Evolutionary conservation across 306 rosid species (phyloP), one percentile per base, ranked within the genome.

Genomic region (Quillaja saponaria): DNA sequence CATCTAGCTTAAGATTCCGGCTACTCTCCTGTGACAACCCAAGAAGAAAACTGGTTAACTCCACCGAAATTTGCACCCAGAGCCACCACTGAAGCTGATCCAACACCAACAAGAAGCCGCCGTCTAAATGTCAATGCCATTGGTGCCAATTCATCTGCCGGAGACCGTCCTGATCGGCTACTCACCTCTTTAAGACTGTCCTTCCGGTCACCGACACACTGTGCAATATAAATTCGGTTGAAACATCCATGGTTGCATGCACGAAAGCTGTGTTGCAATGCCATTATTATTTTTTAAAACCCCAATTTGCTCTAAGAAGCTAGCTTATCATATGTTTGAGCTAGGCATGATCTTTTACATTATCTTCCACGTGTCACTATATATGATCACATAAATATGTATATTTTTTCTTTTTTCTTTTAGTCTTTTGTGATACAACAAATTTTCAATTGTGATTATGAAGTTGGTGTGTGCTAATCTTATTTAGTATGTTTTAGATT

Each of bases 31-130:
- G 99, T 8, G 80, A 78, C 48, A 89, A 66, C 18, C 91, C 86
- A 0, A 89, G 87, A 25, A 92, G 82, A 71, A 83, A 84, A 63
- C 87, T 86, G 2, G 96, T 84, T n/a, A 40, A 84, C 60, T 55
- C 96, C 98, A 2, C 77, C 74, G 50, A 92, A 92, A 77, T 89
- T 69, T 21, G 99, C 96, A 18, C 94, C 99, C 46, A 92, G 39
- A 13, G 90, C 91, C 38, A 92, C 95, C 39, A 85, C 61, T 31
- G 95, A 86, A 63, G 96, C 94, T 53, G 95, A 84, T 4, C 89
- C 89, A 12, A 83, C 35, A 0, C 99, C 99, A 31, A 83, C 64
- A 0, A 74, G 64, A 25, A 88, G 80, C 53, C 95, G 81, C 58
- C 96, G 71, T 62, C 73, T 69, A 37, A 92, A 88, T 7, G 78